phyloP scores from a whole-genome alignment of 2,329 filamentous ascomycete species.

The Curvularia verruculosa region DNA sequence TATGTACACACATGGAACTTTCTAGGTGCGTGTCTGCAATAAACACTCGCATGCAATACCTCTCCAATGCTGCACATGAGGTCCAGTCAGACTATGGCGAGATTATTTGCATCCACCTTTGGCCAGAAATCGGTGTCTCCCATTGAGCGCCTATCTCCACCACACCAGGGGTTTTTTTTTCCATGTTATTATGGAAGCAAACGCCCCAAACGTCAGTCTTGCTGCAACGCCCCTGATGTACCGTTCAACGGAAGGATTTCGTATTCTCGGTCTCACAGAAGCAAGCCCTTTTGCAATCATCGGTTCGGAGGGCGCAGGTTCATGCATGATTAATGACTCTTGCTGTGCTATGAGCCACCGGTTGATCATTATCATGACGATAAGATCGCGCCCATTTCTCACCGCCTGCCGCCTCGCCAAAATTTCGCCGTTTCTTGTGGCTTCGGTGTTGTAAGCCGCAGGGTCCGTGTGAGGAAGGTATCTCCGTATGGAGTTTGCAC shows the following conservation, averaged over 20 bases:
- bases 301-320: constrained; percentile 1
- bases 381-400: constrained; percentile 3
- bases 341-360: constrained; percentile 6
- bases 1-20: neutral
- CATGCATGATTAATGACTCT: constrained; percentile 8
- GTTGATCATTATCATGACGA: constrained; percentile 7
- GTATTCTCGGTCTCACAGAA: neutral
- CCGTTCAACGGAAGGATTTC: neutral
- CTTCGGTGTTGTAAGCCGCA: constrained; percentile 9
- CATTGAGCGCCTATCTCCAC: constrained; percentile 1
- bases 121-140: neutral
- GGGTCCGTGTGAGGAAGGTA: constrained; percentile 1
- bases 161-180: too few relatives aligned
- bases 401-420: constrained; percentile 3
- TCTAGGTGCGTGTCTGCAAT: neutral
- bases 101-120: neutral
- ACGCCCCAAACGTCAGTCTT: neutral
- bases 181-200: neutral
- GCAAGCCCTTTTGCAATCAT: neutral
- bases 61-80: neutral
- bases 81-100: neutral
- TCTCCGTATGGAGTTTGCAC: constrained; percentile 9
- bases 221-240: neutral
- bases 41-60: neutral
- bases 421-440: constrained; percentile 1